Percentiles rank a stretch among this genome's conserved stretches.
Conservation (phyloP, 345 rosid species). For the Eucalyptus polybractea region DNA sequence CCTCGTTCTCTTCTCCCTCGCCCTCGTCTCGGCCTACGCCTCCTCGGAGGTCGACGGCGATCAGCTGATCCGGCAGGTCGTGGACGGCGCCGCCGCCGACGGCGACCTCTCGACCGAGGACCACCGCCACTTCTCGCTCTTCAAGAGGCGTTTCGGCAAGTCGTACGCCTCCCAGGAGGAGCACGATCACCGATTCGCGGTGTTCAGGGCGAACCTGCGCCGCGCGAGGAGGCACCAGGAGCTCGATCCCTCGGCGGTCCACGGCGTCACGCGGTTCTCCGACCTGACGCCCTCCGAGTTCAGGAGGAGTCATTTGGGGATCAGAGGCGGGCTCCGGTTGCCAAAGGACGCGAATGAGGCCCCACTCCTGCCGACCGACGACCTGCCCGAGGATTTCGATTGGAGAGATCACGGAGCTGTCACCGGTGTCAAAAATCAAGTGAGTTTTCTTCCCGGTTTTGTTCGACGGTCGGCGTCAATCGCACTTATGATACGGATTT, state of each 20-base stretch:
- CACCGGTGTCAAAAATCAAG: constrained; percentile 74
- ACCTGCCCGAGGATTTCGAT: constrained; percentile 74
- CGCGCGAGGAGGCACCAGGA: constrained; percentile 70
- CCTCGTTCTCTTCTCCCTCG: constrained; percentile 9
- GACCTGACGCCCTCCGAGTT: constrained; percentile 80
- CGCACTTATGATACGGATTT: neutral
- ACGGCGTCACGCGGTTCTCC: constrained; percentile 92
- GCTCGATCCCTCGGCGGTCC: constrained; percentile 71
- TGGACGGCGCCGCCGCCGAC: constrained; percentile 15
- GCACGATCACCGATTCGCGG: constrained; percentile 54
- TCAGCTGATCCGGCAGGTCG: constrained; percentile 63
- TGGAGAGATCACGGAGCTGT: constrained; percentile 99
- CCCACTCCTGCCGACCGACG: constrained; percentile 69
- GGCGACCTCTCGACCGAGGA: constrained; percentile 16
- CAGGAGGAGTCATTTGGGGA: constrained; percentile 34
- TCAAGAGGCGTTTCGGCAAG: constrained; percentile 56
- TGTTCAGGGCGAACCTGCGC: constrained; percentile 49
- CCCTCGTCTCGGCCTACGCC: constrained; percentile 7
- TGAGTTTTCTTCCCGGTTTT: neutral
- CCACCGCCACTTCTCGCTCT: constrained; percentile 59
- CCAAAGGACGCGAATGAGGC: constrained; percentile 79
- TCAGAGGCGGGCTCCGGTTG: constrained; percentile 32
- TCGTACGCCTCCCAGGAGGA: constrained; percentile 51
- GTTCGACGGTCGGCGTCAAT: neutral
- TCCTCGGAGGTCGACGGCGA: constrained; percentile 21